Percentiles rank a stretch among this genome's conserved stretches.
Evolutionary conservation across 352 stramenopile species (phyloP).

Genomic region (Plasmopara muralis): DNA sequence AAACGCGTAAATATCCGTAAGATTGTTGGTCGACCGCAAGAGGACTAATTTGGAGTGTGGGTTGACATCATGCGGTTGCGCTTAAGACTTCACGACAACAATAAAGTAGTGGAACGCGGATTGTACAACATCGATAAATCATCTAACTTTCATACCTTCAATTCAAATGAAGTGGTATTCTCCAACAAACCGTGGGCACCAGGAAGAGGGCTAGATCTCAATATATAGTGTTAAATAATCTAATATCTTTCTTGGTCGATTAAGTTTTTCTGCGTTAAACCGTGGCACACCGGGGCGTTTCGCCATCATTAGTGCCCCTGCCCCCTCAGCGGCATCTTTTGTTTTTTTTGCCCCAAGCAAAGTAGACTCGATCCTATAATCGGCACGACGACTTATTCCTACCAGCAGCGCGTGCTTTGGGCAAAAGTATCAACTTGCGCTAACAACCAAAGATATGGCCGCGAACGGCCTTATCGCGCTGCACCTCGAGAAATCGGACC

Average conservation of each 20-base stretch:
- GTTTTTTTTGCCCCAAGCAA: conserved; percentile 8
- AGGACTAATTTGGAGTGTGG: conserved; percentile 7
- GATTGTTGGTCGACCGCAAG: conserved; percentile 6
- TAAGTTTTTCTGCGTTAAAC: conserved; percentile 4
- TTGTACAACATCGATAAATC: neutral
- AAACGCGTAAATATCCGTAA: too few relatives aligned
- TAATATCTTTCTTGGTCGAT: neutral
- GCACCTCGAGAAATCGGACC: conserved; percentile 60
- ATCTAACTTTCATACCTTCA: too few relatives aligned
- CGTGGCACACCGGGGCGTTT: conserved; percentile 11
- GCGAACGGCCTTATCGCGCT: conserved; percentile 55
- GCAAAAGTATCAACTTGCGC: neutral
- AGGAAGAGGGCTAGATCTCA: conserved; percentile 10
- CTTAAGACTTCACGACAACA: too few relatives aligned
- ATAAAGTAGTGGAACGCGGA: neutral
- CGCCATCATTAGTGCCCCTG: conserved; percentile 7
- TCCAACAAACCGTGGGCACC: conserved; percentile 12
- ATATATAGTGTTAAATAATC: conserved; percentile 8
- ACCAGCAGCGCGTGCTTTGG: neutral
- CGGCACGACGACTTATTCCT: neutral
- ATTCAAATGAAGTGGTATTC: neutral
- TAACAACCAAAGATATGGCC: conserved; percentile 5
- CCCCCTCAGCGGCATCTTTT: conserved; percentile 9
- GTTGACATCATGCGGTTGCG: too few relatives aligned
- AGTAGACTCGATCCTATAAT: neutral